phyloP scores from a whole-genome alignment of 768 basidiomycete genomes.

The Termitomyces sp. region DNA sequence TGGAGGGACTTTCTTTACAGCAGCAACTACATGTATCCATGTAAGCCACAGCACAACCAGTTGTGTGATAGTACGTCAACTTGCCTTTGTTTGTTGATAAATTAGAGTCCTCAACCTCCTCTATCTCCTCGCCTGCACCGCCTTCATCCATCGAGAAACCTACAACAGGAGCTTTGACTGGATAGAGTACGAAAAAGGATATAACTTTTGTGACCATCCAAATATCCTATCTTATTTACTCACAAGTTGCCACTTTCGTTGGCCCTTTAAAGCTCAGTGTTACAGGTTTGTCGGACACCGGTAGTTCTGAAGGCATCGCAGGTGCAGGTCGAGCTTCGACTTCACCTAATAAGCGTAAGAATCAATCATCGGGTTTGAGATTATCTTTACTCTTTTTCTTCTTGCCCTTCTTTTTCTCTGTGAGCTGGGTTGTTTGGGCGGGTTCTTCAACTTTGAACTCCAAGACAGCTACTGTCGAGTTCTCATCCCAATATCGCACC shows the following conservation, averaged over 20 bases:
- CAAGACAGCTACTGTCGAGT: conserved; percentile 65
- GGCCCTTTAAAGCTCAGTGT: conserved; percentile 67
- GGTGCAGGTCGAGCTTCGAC: conserved; percentile 30
- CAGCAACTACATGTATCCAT: conserved; percentile 20
- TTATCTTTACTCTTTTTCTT: conserved; percentile 43
- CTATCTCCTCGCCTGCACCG: conserved; percentile 32
- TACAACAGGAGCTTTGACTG: conserved; percentile 37
- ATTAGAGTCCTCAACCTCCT: conserved; percentile 35
- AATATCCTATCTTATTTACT: not conserved
- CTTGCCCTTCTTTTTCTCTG: conserved; percentile 52
- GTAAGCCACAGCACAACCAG: not conserved
- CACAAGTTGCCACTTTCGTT: conserved; percentile 26
- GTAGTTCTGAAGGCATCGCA: conserved; percentile 60
- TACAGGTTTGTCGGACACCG: conserved; percentile 76
- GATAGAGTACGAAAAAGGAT: conserved; percentile 8
- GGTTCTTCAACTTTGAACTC: conserved; percentile 76
- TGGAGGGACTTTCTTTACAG: conserved; percentile 72
- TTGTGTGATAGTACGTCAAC: conserved; percentile 15
- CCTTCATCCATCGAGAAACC: conserved; percentile 71
- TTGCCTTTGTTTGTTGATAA: conserved; percentile 49
- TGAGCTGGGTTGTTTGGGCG: conserved; percentile 27
- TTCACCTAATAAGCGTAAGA: conserved; percentile 7
- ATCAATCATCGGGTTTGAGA: not conserved
- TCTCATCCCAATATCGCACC: conserved; percentile 93
- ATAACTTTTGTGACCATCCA: not conserved